Evolutionary conservation across 352 stramenopile genomes (phyloP).

Genomic region (Phytopythium aichiense): DNA sequence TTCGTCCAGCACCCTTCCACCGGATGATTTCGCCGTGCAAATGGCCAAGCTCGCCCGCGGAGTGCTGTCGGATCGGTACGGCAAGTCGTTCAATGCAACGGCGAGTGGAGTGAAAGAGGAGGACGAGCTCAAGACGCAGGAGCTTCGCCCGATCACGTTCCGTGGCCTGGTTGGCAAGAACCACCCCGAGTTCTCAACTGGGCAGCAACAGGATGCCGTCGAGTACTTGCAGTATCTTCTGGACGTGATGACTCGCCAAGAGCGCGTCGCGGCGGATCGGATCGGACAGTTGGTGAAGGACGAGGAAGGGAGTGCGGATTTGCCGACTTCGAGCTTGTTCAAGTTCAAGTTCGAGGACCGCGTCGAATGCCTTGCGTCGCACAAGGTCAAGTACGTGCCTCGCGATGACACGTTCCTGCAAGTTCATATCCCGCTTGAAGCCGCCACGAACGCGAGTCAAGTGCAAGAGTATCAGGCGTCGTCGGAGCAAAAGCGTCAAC

Average conservation of each 20-base stretch:
- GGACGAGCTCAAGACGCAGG: slow-evolving; percentile 31
- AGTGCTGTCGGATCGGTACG: slow-evolving; percentile 87
- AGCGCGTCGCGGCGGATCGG: slow-evolving; percentile 52
- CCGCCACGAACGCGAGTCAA: slow-evolving; percentile 81
- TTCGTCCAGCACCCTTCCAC: slow-evolving; percentile 16
- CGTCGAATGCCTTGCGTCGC: slow-evolving; percentile 67
- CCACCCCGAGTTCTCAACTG: slow-evolving; percentile 95
- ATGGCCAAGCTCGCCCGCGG: slow-evolving; percentile 91
- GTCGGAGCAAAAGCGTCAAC: slow-evolving; percentile 81
- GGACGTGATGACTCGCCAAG: slow-evolving; percentile 87
- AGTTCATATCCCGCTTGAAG: slow-evolving; percentile 86
- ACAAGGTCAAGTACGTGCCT: slow-evolving; percentile 87
- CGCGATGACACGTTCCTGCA: slow-evolving; percentile 80
- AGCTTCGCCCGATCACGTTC: slow-evolving; percentile 88
- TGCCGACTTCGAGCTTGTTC: slow-evolving; percentile 88
- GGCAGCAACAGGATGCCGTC: slow-evolving; percentile 96
- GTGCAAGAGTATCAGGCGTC: slow-evolving; percentile 84
- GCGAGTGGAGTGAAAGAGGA: slow-evolving; percentile 22
- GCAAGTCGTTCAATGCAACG: slow-evolving; percentile 32
- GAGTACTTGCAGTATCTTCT: slow-evolving; percentile 98
- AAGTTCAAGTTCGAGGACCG: slow-evolving; percentile 89
- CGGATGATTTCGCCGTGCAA: slow-evolving; percentile 89
- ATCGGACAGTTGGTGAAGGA: slow-evolving; percentile 42
- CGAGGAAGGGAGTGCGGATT: slow-evolving; percentile 21
- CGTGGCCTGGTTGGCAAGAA: slow-evolving; percentile 93